A percentile compares a stretch with the other conserved stretches of the same genome.
phyloP scores from a whole-genome alignment of 1,139 yeast genomes.

The Zygosaccharomyces sapae region DNA sequence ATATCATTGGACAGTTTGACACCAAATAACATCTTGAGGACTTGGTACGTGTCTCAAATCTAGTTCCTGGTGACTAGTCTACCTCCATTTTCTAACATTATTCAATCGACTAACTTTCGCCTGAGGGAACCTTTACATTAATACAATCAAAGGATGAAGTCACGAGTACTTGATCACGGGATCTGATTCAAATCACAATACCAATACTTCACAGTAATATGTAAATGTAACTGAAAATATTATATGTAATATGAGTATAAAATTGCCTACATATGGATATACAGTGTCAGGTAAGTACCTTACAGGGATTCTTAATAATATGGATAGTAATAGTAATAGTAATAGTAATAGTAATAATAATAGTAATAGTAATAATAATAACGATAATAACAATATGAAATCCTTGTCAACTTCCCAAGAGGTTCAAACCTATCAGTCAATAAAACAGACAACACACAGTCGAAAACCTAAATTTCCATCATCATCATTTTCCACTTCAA shows the following conservation, averaged over 20 bases:
- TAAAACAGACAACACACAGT: not conserved
- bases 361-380: not conserved
- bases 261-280: constrained; percentile 6
- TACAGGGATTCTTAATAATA: not conserved
- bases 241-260: not conserved
- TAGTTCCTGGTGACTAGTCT: not conserved
- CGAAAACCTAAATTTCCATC: not conserved
- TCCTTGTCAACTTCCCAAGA: not conserved
- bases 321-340: not conserved
- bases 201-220: too few species aligned
- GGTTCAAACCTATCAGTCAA: too few species aligned
- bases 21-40: constrained; percentile 90
- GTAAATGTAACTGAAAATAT: too few species aligned
- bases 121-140: not conserved
- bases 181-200: too few species aligned
- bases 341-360: not conserved
- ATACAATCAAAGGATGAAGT: not conserved
- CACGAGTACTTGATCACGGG: not conserved
- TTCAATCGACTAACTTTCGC: not conserved
- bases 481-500: not conserved
- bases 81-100: not conserved
- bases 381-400: not conserved
- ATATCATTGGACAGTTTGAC: constrained; percentile 75
- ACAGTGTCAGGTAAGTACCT: not conserved
- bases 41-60: too few species aligned